Conservation (phyloP, 306 rosid species). For the Astragalus membranaceus region DNA sequence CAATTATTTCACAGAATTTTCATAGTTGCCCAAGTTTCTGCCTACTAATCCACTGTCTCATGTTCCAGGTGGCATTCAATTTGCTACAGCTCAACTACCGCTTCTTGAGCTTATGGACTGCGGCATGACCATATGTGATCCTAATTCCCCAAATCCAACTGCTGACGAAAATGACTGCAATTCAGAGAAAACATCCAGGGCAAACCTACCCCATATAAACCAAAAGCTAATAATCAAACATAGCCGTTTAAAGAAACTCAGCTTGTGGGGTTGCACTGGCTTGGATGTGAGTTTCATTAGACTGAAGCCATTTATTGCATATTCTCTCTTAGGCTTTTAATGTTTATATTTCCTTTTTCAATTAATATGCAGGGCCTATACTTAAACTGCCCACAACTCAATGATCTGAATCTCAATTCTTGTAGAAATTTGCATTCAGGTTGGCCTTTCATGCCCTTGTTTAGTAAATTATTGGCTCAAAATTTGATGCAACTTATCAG, state of each 20-base stretch:
- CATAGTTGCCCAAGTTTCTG: slow-evolving; percentile 2
- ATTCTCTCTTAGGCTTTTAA: slow-evolving; percentile 9
- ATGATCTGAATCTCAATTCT: slow-evolving; percentile 81
- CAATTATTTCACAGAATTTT: not conserved
- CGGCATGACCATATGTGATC: slow-evolving; percentile 89
- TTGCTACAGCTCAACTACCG: slow-evolving; percentile 90
- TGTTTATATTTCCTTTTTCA: slow-evolving; percentile 19
- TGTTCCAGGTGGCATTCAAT: slow-evolving; percentile 84
- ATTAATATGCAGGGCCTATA: slow-evolving; percentile 64
- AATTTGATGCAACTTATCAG: not conserved
- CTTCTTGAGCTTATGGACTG: slow-evolving; percentile 94
- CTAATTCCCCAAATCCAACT: slow-evolving; percentile 36
- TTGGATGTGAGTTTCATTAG: slow-evolving; percentile 63
- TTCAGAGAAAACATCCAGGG: slow-evolving; percentile 26
- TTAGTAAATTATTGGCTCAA: slow-evolving; percentile 5
- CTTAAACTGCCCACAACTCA: slow-evolving; percentile 78
- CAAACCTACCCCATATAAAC: slow-evolving; percentile 47
- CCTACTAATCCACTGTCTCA: slow-evolving; percentile 11
- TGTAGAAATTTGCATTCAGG: slow-evolving; percentile 91
- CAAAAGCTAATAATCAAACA: slow-evolving; percentile 92
- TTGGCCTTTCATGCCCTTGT: slow-evolving; percentile 22
- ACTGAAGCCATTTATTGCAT: not conserved
- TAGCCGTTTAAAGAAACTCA: slow-evolving; percentile 67
- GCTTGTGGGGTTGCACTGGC: slow-evolving; percentile 97
- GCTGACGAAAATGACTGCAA: slow-evolving; percentile 31